These are phyloP conservation scores for Pestalotiopsis sp. DNA, from an alignment of 2,329 filamentous ascomycete species.

Conservation along the genomic window DNA sequence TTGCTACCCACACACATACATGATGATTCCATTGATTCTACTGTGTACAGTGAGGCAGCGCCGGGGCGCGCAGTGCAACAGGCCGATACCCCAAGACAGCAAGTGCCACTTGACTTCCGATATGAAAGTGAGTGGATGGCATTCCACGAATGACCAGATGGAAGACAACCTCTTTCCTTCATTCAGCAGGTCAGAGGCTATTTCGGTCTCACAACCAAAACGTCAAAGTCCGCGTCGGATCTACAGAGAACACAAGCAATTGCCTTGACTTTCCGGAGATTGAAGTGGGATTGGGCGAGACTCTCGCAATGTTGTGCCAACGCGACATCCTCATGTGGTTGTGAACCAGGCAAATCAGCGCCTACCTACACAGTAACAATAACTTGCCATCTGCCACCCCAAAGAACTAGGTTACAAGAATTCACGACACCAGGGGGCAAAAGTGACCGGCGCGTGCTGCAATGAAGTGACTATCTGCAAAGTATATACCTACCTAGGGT, in stretches of 20 bases:
- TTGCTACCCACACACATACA: background rate
- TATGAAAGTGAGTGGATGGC: background rate
- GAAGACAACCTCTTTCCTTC: background rate
- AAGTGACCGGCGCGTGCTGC: background rate
- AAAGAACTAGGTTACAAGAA: too few species aligned
- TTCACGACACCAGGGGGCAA: background rate
- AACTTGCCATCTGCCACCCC: too few species aligned
- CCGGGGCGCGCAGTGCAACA: background rate
- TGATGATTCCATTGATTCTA: background rate
- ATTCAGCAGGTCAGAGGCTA: background rate
- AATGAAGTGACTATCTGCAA: background rate
- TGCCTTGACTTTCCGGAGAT: background rate
- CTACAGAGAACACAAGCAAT: background rate
- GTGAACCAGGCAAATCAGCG: background rate
- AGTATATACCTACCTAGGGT: too few species aligned
- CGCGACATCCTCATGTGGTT: background rate
- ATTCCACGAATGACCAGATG: constrained; percentile 8
- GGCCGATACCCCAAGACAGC: background rate
- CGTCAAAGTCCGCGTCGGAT: background rate
- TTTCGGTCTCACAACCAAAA: background rate
- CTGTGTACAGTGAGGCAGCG: background rate
- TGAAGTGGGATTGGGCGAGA: background rate
- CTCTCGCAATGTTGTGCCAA: background rate
- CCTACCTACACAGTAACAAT: too few species aligned
- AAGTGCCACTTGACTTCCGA: constrained; percentile 4